phyloP scores from a whole-genome alignment of 192 early-diverging fungal genomes.

The Coemansia aciculifera region DNA sequence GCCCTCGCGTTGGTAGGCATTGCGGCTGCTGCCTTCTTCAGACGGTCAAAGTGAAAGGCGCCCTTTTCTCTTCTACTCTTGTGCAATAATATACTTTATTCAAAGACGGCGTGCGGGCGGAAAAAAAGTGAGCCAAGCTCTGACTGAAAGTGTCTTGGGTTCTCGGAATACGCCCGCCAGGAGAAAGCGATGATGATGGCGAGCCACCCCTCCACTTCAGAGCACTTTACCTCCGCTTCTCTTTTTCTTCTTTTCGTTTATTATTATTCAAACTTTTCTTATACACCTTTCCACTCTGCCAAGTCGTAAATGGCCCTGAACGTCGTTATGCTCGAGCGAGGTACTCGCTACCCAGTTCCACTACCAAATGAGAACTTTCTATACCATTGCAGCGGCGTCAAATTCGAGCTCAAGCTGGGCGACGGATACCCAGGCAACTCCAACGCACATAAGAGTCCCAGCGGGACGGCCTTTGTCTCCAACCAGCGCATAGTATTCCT shows the following conservation, averaged over 20 bases:
- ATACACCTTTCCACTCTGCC: background rate
- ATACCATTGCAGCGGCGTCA: conserved; percentile 55
- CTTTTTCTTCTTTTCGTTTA: background rate
- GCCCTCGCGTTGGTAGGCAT: conserved; percentile 69
- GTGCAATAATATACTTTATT: background rate
- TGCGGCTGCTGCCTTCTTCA: conserved; percentile 54
- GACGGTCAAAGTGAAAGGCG: conserved; percentile 26
- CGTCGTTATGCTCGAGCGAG: conserved; percentile 40
- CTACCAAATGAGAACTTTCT: conserved; percentile 51
- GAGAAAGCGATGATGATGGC: background rate
- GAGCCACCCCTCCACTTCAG: background rate
- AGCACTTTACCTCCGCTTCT: background rate
- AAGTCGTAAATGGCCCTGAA: conserved; percentile 38
- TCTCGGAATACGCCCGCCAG: background rate
- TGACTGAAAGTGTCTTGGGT: background rate
- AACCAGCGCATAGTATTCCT: conserved; percentile 52
- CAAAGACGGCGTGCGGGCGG: background rate
- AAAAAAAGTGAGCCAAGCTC: background rate
- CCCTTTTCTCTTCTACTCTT: background rate
- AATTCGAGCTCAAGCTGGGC: conserved; percentile 43
- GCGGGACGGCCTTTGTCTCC: conserved; percentile 48
- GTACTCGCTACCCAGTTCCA: conserved; percentile 46
- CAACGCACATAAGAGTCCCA: conserved; percentile 13
- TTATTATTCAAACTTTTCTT: background rate
- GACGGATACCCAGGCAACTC: conserved; percentile 39